Conservation (phyloP, 495 filamentous ascomycete species). For the Penicillium longicatenatum region DNA sequence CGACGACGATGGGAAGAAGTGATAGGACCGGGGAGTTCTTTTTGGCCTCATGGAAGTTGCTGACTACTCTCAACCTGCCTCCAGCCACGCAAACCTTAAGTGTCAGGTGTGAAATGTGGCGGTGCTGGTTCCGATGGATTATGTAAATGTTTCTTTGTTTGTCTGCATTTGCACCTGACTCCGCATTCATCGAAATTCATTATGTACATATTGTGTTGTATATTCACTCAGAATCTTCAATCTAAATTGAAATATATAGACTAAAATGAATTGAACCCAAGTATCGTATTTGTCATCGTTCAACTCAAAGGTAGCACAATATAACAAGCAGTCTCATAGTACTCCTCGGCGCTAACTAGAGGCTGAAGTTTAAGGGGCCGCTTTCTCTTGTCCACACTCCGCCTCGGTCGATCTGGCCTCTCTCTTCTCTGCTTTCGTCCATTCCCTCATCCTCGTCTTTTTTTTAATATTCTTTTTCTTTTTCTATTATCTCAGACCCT, state of each 20-base stretch:
- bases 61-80: not conserved
- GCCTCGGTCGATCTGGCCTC: conserved; percentile 36
- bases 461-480: conserved; percentile 7
- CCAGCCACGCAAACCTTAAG: not conserved
- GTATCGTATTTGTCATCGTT: not conserved
- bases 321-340: not conserved
- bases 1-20: conserved; percentile 13
- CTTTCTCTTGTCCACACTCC: conserved; percentile 3
- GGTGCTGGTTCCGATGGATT: not conserved
- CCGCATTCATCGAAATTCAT: not conserved
- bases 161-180: not conserved
- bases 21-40: not conserved
- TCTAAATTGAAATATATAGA: not conserved
- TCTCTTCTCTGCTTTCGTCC: conserved; percentile 36
- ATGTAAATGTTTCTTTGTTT: not conserved
- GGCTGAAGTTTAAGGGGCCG: conserved; percentile 18
- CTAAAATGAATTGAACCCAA: not conserved
- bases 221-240: not conserved
- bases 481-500: conserved; percentile 14
- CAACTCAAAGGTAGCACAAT: not conserved
- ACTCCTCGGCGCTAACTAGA: not conserved
- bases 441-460: conserved; percentile 27
- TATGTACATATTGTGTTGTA: not conserved
- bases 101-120: not conserved
- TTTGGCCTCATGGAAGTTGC: conserved; percentile 1